Conservation (phyloP, 2,329 filamentous ascomycete genomes). For the Colletotrichum zoysiae region DNA sequence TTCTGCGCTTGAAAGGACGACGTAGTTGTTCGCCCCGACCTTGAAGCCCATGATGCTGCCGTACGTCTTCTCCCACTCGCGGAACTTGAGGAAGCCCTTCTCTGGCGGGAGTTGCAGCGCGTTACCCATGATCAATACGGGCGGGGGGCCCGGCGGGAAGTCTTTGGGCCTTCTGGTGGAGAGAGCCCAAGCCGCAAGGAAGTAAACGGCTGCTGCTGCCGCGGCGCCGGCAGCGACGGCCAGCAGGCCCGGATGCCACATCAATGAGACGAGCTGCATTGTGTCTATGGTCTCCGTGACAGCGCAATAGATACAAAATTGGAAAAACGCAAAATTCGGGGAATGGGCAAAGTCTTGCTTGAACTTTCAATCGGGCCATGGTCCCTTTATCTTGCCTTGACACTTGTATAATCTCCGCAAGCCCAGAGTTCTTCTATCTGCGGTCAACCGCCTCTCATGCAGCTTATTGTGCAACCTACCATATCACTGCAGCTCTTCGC, state of each 20-base stretch:
- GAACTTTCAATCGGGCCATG: neutral
- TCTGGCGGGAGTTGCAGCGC: constrained; percentile 45
- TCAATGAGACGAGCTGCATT: constrained; percentile 5
- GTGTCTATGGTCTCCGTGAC: neutral
- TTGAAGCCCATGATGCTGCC: constrained; percentile 52
- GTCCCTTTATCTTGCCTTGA: no score
- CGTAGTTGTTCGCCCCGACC: constrained; percentile 48
- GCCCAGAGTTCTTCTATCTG: rapidly evolving
- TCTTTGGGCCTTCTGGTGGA: constrained; percentile 21
- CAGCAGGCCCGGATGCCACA: neutral
- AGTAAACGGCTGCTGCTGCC: neutral
- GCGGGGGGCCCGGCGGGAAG: constrained; percentile 45
- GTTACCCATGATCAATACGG: constrained; percentile 46
- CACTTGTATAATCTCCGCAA: no score
- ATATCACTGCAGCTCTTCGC: neutral
- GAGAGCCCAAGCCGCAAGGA: constrained; percentile 12
- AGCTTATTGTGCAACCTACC: no score
- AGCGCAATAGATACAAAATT: neutral
- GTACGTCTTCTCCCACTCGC: constrained; percentile 51
- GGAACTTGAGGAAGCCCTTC: constrained; percentile 46
- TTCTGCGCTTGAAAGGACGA: constrained; percentile 50
- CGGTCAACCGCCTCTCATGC: no score
- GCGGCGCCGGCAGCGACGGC: neutral
- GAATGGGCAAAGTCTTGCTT: neutral
- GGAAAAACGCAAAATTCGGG: neutral